Base-by-base conservation (phyloP, 2,329 filamentous ascomycete genomes). In the Ophiostoma pallidulum region DNA sequence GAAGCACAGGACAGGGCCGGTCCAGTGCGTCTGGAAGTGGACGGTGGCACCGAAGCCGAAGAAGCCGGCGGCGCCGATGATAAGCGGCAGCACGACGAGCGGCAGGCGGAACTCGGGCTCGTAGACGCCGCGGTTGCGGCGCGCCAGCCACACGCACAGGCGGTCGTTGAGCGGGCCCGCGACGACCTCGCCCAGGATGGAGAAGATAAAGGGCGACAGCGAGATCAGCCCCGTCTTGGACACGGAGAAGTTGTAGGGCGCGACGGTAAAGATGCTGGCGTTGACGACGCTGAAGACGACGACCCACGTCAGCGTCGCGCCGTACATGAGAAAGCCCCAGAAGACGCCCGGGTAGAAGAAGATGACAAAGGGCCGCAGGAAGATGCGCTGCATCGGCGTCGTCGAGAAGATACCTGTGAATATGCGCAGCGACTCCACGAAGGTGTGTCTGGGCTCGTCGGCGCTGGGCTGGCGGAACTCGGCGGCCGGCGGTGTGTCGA, bases 91-190 rank as follows among this genome's bases (percentile, higher is more conserved):
- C 22, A 64, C 47, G 51, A 71, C 64, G 2, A 69, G 62, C 12
- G 65, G 65, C 8, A 72, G 61, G 9, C 73, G 66, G 54, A 74
- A 75, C 54, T 76, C 72, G 5, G 73, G 73, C 55, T 76, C 72
- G 57, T 75, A 76, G 41, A 74, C 61, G n/a, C 73, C 72, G 18
- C 60, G 61, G 56, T 75, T 76, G 51, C 63, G 66, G 56, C 66
- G 68, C 4, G 71, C 67, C 47, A 73, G 64, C 58, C 62, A 69
- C 18, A 72, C 51, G 48, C 61, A 64, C 28, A 69, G 56, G 58
- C 61, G 68, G 56, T 72, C 72, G 54, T 67, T 71, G 40, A 74
- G 53, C 1, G 69, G 70, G 1, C 71, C 72, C 0, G 65, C 63
- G 4, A 70, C 53, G 8, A 72, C 33, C 48, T 70, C 64, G 22